Percentiles rank a stretch among this genome's conserved stretches.
These are phyloP conservation scores for Harringtonia aguacate DNA, from an alignment of 2,329 filamentous ascomycete genomes.

Conservation along the genomic window DNA sequence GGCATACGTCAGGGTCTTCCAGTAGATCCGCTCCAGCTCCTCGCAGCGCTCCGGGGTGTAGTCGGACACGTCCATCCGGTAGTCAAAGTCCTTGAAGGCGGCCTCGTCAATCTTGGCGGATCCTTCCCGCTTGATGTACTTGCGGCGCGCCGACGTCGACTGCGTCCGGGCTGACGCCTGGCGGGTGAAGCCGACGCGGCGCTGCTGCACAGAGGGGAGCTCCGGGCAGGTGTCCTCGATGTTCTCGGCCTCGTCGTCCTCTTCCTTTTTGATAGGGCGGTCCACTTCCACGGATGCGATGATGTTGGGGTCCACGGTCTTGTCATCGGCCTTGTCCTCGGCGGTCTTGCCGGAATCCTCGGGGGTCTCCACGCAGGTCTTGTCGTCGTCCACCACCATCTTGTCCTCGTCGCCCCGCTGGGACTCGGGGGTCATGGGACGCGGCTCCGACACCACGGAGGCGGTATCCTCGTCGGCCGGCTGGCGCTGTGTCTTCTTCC, in stretches of 20 bases:
- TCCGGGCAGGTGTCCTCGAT: conserved; percentile 9
- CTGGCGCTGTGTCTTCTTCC: conserved; percentile 29
- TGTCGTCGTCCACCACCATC: conserved; percentile 10
- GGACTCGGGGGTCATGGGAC: conserved; percentile 49
- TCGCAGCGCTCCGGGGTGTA: conserved; percentile 87
- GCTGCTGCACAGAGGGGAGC: conserved; percentile 10
- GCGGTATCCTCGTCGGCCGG: conserved; percentile 26
- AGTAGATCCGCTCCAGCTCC: conserved; percentile 89
- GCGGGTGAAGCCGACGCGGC: conserved; percentile 38
- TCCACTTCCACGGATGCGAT: conserved; percentile 40
- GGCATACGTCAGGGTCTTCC: conserved; percentile 94
- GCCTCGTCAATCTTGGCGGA: conserved; percentile 78
- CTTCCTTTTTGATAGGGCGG: conserved; percentile 27
- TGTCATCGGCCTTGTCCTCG: conserved; percentile 22
- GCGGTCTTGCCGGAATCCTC: conserved; percentile 2
- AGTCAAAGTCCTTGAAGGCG: conserved; percentile 85
- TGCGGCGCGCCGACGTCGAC: conserved; percentile 76
- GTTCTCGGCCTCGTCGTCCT: conserved; percentile 35
- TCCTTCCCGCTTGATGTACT: conserved; percentile 71
- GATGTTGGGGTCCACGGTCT: conserved; percentile 18
- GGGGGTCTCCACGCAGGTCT: conserved; percentile 8
- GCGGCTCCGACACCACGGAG: conserved; percentile 30
- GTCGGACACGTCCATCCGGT: conserved; percentile 76
- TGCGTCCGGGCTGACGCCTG: conserved; percentile 50
- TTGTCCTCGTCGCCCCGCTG: conserved; percentile 18